phyloP scores from a whole-genome alignment of 2,329 filamentous ascomycete genomes.

The Apiospora hydei region DNA sequence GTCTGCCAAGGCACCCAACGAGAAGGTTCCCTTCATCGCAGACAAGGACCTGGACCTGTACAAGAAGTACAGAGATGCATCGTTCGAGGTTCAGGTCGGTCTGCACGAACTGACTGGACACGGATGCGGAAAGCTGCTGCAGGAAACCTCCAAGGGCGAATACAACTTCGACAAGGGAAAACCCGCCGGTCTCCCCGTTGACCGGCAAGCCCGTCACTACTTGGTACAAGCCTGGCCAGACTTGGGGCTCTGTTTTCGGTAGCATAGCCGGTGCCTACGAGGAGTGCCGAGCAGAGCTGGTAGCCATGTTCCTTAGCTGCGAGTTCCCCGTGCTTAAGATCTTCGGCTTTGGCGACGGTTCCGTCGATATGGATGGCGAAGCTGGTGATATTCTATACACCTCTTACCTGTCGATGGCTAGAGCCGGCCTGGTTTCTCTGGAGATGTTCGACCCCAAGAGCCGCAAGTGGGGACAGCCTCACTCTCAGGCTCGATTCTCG shows the following conservation, averaged over 20 bases:
- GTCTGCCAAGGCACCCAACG: slow-evolving; percentile 88
- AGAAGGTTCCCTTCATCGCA: slow-evolving; percentile 89
- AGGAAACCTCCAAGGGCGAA: slow-evolving; percentile 81
- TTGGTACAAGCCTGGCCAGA: slow-evolving; percentile 95
- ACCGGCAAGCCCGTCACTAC: slow-evolving; percentile 78
- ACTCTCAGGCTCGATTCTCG: slow-evolving; percentile 90
- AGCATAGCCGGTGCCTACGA: slow-evolving; percentile 88
- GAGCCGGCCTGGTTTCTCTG: slow-evolving; percentile 85
- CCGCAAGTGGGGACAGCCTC: slow-evolving; percentile 90
- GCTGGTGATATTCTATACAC: slow-evolving; percentile 89
- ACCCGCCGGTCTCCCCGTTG: slow-evolving; percentile 83
- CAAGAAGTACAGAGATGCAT: slow-evolving; percentile 81
- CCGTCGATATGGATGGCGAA: slow-evolving; percentile 72
- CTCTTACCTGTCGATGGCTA: slow-evolving; percentile 91
- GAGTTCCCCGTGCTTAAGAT: slow-evolving; percentile 89
- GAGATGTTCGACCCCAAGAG: slow-evolving; percentile 96
- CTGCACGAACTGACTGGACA: slow-evolving; percentile 89
- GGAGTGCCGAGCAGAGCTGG: slow-evolving; percentile 92
- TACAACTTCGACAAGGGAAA: slow-evolving; percentile 87
- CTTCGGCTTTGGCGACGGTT: slow-evolving; percentile 88
- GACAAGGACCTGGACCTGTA: slow-evolving; percentile 80
- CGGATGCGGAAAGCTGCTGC: slow-evolving; percentile 90
- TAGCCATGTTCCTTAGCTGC: slow-evolving; percentile 88
- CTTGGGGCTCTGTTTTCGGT: slow-evolving; percentile 93
- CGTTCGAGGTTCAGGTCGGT: slow-evolving; percentile 95